Evolutionary conservation across 2,329 filamentous ascomycete species (phyloP).

Genomic region (Pezicula neosporulosa): DNA sequence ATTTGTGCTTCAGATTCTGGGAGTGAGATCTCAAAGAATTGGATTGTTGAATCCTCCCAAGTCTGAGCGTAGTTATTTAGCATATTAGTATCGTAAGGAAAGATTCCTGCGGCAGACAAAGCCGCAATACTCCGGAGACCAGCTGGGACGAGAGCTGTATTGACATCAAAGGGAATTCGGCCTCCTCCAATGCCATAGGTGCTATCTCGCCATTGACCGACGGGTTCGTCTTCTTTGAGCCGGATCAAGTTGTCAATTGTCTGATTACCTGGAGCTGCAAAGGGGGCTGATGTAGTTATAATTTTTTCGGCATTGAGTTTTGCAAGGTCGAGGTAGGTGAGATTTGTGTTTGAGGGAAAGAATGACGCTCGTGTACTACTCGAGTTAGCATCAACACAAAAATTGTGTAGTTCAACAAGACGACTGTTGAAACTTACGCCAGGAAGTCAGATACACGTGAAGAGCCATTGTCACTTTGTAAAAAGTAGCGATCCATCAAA

Average conservation of each 20-base stretch:
- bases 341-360: slow-evolving; percentile 44
- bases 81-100: slow-evolving; percentile 39
- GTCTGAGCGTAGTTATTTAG: slow-evolving; percentile 51
- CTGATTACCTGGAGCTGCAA: slow-evolving; percentile 44
- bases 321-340: slow-evolving; percentile 51
- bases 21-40: slow-evolving; percentile 51
- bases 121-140: slow-evolving; percentile 54
- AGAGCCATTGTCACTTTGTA: slow-evolving; percentile 39
- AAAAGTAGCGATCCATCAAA: slow-evolving; percentile 55
- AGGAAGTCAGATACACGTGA: slow-evolving; percentile 34
- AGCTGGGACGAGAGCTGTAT: slow-evolving; percentile 59
- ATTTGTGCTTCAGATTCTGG: slow-evolving; percentile 38
- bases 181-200: slow-evolving; percentile 57
- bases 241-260: slow-evolving; percentile 52
- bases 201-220: slow-evolving; percentile 63
- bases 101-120: slow-evolving; percentile 39
- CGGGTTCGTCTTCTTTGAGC: slow-evolving; percentile 48
- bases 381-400: slow-evolving; percentile 1
- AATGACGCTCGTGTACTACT: slow-evolving; percentile 44
- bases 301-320: slow-evolving; percentile 54
- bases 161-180: slow-evolving; percentile 63
- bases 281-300: slow-evolving; percentile 51
- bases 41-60: slow-evolving; percentile 59
- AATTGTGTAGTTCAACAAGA: neutral
- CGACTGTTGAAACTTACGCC: slow-evolving; percentile 13